These are phyloP conservation scores for Cladobotryum mycophilum DNA, from an alignment of 2,329 filamentous ascomycete genomes.

Conservation along the genomic window DNA sequence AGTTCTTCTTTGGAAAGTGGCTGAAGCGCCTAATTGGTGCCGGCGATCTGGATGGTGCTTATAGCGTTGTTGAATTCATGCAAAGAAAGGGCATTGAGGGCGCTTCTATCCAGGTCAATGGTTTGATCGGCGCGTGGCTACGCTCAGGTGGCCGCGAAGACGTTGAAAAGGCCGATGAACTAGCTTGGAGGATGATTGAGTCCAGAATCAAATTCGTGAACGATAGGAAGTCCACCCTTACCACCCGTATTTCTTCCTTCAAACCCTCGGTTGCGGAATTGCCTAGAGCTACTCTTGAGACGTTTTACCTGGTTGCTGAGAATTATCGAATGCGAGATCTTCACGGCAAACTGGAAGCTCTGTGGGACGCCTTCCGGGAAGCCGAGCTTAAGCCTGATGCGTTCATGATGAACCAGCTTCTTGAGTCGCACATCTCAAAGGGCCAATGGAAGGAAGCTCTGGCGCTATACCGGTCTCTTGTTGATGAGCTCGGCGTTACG, in stretches of 20 bases:
- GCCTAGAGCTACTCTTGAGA: conserved; percentile 65
- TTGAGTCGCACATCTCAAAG: conserved; percentile 59
- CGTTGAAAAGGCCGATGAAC: conserved; percentile 55
- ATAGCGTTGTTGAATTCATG: conserved; percentile 70
- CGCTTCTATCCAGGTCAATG: conserved; percentile 72
- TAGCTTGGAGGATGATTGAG: conserved; percentile 73
- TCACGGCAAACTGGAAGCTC: conserved; percentile 48
- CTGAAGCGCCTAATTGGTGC: conserved; percentile 74
- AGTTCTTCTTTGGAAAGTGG: conserved; percentile 85
- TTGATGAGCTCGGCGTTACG: conserved; percentile 39
- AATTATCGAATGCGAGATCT: conserved; percentile 61
- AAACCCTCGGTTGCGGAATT: conserved; percentile 17
- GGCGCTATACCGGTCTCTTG: conserved; percentile 49
- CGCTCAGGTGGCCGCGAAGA: conserved; percentile 52
- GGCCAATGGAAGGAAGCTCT: conserved; percentile 50
- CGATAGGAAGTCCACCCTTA: conserved; percentile 27
- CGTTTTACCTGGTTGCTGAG: conserved; percentile 67
- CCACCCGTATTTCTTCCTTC: neutral
- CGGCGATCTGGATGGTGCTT: conserved; percentile 63
- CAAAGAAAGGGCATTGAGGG: conserved; percentile 60
- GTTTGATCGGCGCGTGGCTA: conserved; percentile 72
- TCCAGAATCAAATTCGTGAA: conserved; percentile 59
- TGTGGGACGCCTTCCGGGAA: conserved; percentile 57
- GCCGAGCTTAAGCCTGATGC: conserved; percentile 62
- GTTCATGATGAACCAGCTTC: conserved; percentile 73